These are phyloP conservation scores for Anethum foeniculum DNA, from an alignment of 140 eudicot genomes.

Conservation along the genomic window DNA sequence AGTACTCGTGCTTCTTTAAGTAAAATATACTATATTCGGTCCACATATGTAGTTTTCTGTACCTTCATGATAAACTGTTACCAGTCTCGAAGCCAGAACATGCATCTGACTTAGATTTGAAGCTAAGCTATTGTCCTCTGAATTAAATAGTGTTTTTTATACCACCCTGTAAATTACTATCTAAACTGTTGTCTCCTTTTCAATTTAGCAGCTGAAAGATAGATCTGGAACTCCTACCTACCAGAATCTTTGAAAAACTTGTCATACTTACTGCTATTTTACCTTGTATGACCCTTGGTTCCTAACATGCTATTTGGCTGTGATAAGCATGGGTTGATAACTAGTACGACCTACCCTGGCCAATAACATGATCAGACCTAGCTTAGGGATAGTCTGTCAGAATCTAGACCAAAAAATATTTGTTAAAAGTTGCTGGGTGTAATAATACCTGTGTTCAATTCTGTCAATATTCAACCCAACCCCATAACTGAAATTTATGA, in stretches of 20 bases:
- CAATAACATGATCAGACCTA: background rate
- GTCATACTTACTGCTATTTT: background rate
- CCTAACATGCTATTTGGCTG: background rate
- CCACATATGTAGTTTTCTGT: background rate
- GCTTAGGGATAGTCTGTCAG: background rate
- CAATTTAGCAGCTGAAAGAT: constrained; percentile 5
- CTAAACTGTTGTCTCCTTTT: background rate
- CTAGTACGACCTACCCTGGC: background rate
- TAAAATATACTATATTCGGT: background rate
- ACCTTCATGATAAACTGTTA: background rate
- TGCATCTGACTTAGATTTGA: background rate
- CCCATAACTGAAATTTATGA: background rate
- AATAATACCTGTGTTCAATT: background rate
- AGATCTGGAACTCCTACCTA: background rate
- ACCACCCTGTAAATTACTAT: background rate
- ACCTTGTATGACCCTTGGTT: background rate
- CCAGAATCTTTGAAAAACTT: background rate
- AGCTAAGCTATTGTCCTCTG: background rate
- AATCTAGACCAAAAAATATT: background rate
- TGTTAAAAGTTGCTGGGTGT: background rate
- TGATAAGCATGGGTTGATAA: background rate
- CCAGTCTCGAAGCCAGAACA: background rate
- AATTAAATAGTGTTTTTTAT: background rate
- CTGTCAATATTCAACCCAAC: background rate
- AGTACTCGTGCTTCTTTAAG: background rate